Evolutionary conservation across 1,284 basidiomycete species (phyloP), one percentile per base, ranked within the genome.

Genomic region (Ceratobasidium sp.): DNA sequence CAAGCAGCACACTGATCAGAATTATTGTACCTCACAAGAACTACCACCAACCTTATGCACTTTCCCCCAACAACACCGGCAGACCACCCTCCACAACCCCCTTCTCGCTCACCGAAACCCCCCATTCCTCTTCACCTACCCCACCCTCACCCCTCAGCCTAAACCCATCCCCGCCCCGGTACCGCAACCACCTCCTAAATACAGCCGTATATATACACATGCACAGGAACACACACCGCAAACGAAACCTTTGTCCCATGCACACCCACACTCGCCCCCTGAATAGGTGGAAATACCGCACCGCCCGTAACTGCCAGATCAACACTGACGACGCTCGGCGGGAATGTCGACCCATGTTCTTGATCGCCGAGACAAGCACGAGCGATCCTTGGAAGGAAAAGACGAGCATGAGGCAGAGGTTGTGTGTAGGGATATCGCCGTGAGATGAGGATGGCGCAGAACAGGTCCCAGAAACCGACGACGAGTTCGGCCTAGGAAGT

Each of bases 341-440:
- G 22, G 84, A 83, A 81, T 82, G 82, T 68, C 79, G 80, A 49
- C 84, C 84, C 43, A 83, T 79, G 68, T 80, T 79, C 46, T 79
- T 75, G 19, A 84, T 86, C 14, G 81, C 81, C 39, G 84, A 78
- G 48, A 83, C 75, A 75, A 83, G 82, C 81, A 80, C 78, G 79
- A 80, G 80, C 79, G 78, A 11, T 80, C 81, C 79, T 29, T 83
- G 83, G 80, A 84, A 85, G 81, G 84, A 84, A 81, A 85, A 84
- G 78, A 85, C 79, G 77, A 83, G 69, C 81, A 85, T 84, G 74
- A 84, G 68, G 76, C 79, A 82, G 77, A 78, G 72, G 79, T 79
- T 19, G 83, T 83, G 53, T 80, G 78, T 48, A 84, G 77, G 4
- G 80, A 76, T 7, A 81, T 80, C 63, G 83, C 83, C 53, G 76